Conservation (phyloP, 169 alveolate genomes). For the Perkinsus marinus region DNA sequence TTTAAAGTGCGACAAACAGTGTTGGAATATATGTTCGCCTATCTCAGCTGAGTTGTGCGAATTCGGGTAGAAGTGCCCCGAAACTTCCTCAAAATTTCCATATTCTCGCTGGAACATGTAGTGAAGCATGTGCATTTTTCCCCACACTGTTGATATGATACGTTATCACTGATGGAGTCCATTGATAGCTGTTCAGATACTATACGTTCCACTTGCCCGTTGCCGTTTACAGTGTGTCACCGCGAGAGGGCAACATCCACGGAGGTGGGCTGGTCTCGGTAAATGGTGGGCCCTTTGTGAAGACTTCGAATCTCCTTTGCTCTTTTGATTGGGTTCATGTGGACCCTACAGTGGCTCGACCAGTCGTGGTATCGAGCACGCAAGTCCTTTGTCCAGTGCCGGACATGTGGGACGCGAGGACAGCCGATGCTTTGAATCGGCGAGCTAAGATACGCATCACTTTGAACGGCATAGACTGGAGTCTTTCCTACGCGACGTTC, state of each 20-base stretch:
- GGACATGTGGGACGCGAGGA: slow-evolving; percentile 19
- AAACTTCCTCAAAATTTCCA: too few relatives aligned
- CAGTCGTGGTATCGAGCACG: neutral
- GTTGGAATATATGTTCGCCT: neutral
- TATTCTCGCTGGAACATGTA: too few relatives aligned
- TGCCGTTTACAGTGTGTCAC: neutral
- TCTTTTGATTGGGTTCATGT: neutral
- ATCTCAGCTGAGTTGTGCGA: too few relatives aligned
- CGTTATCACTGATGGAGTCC: too few relatives aligned
- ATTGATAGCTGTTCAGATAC: neutral
- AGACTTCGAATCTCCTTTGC: neutral
- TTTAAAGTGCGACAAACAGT: neutral
- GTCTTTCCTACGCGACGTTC: neutral
- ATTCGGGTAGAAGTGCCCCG: too few relatives aligned
- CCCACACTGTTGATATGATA: too few relatives aligned
- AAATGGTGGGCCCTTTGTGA: neutral
- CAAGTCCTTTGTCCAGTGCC: slow-evolving; percentile 14
- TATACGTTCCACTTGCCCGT: neutral
- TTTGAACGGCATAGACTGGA: slow-evolving; percentile 21
- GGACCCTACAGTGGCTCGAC: neutral
- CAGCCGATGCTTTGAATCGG: slow-evolving; percentile 7
- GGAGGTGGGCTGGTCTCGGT: slow-evolving; percentile 1
- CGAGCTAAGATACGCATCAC: slow-evolving; percentile 18
- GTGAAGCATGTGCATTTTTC: too few relatives aligned
- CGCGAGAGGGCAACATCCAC: neutral